Base-by-base conservation (phyloP, 805 yeast genomes). In the Sugiyamaella smithiae region DNA sequence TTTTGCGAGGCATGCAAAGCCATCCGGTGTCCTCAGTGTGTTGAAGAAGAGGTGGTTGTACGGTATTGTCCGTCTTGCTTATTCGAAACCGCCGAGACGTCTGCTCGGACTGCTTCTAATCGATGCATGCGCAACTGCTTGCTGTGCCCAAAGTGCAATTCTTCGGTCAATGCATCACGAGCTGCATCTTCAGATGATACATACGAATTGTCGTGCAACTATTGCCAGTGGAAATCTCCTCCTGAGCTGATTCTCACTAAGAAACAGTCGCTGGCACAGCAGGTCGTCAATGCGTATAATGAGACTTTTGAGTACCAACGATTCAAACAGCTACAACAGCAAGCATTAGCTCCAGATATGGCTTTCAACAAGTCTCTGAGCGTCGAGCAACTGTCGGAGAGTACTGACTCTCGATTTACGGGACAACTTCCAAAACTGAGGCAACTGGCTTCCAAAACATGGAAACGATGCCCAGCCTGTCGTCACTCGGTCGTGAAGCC, bases 61-160 rank as follows among this genome's bases (percentile, higher is more conserved):
- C 50, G 63, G 46, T 70, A 46, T 52, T 70, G 74, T 50, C 68
- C 73, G 8, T 45, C 57, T 28, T 70, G 74, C 48, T 49, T 67
- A 24, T 55, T 58, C 46, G 68, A 65, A 17, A 63, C 62, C 16
- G 53, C 66, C 3, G 46, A 58, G 22, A 45, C 56, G 5, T 44
- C 56, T 4, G 67, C 68, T 2, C 49, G 51, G n/a, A 44, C 47
- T 5, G 46, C 49, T 7, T 46, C 55, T 16, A 63, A 63, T 49
- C 42, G 48, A 29, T 68, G 73, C 45, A 51, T 58, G 31, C 56
- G 72, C 22, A 64, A 63, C 54, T 68, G 73, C 50, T 46, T 67
- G 14, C 55, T 46, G 41, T 68, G 73, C 43, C 71, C 71, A 3
- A 28, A 36, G 3, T 69, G 73, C 55, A 12, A 31, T 8, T 49